A percentile compares a stretch with the other conserved stretches of the same genome.
Evolutionary conservation across 2,329 filamentous ascomycete species (phyloP).

Genomic region (Xylariaceae sp.): DNA sequence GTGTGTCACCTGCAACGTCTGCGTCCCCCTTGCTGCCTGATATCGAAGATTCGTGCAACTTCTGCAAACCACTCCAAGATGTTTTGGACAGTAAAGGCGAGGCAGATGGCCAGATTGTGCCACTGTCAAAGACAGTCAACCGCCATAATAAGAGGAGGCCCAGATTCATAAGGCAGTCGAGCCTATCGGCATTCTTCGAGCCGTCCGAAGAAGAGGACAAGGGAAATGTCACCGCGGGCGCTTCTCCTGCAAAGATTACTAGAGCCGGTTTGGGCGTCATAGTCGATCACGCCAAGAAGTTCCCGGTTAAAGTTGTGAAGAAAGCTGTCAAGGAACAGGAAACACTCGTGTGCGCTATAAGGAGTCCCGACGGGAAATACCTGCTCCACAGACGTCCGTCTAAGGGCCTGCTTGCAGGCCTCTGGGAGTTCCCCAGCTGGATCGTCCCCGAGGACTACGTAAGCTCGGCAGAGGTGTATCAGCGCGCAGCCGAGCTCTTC

Average conservation of each 20-base stretch:
- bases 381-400: constrained; percentile 46
- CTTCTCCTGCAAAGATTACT: constrained; percentile 12
- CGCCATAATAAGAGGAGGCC: constrained; percentile 8
- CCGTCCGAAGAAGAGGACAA: constrained; percentile 9
- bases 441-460: constrained; percentile 29
- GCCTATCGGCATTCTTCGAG: constrained; percentile 27
- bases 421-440: constrained; percentile 53
- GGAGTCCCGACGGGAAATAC: constrained; percentile 37
- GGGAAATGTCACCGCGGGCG: constrained; percentile 2
- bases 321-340: constrained; percentile 49
- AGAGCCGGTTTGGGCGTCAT: constrained; percentile 31
- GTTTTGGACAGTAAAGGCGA: constrained; percentile 32
- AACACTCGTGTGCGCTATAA: constrained; percentile 48
- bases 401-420: constrained; percentile 48
- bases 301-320: constrained; percentile 47
- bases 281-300: constrained; percentile 42
- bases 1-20: neutral
- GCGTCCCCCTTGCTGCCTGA: constrained; percentile 27
- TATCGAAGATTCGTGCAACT: constrained; percentile 45
- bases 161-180: constrained; percentile 19
- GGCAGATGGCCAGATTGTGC: constrained; percentile 14
- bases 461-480: constrained; percentile 30
- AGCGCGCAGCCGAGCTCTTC: constrained; percentile 33
- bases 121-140: constrained; percentile 9
- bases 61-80: constrained; percentile 46